Percentiles rank a stretch among this genome's conserved stretches.
These are phyloP conservation scores for Populus hybrid DNA, from an alignment of 441 rosid species.

Conservation along the genomic window DNA sequence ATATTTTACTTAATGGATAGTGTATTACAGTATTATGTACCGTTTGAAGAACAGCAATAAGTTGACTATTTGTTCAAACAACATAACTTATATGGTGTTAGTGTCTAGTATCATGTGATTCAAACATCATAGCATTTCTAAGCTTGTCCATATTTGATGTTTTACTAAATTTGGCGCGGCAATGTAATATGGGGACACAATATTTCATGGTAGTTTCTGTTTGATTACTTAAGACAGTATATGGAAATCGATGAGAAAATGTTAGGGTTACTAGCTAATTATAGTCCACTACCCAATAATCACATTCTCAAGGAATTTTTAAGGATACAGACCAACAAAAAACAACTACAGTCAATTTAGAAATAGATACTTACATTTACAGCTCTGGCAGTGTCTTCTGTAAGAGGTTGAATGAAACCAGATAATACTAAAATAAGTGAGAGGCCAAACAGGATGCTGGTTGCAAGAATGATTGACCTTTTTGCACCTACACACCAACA, in stretches of 20 bases:
- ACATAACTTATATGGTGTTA: neutral
- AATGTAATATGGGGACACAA: neutral
- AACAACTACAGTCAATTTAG: neutral
- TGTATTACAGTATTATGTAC: neutral
- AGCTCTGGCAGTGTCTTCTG: slow-evolving; percentile 79
- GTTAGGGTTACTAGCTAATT: neutral
- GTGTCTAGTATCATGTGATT: neutral
- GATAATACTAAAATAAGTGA: slow-evolving; percentile 54
- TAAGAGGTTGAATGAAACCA: slow-evolving; percentile 71
- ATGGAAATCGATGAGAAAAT: neutral
- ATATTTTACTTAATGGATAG: neutral
- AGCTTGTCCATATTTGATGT: neutral
- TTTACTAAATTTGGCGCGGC: neutral
- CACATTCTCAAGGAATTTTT: neutral
- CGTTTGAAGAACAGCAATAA: neutral
- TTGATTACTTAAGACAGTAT: neutral
- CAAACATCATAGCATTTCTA: neutral
- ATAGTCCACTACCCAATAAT: slow-evolving; percentile 1
- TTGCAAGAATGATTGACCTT: slow-evolving; percentile 43
- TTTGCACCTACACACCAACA: slow-evolving; percentile 62
- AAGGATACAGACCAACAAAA: neutral
- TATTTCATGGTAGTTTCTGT: neutral
- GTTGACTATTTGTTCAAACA: neutral
- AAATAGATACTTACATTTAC: slow-evolving; percentile 61
- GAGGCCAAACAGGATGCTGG: slow-evolving; percentile 46